A percentile compares a stretch with the other conserved stretches of the same genome.
Conservation (phyloP, 1,284 basidiomycete species). For the Sanghuangporus sanghuang region DNA sequence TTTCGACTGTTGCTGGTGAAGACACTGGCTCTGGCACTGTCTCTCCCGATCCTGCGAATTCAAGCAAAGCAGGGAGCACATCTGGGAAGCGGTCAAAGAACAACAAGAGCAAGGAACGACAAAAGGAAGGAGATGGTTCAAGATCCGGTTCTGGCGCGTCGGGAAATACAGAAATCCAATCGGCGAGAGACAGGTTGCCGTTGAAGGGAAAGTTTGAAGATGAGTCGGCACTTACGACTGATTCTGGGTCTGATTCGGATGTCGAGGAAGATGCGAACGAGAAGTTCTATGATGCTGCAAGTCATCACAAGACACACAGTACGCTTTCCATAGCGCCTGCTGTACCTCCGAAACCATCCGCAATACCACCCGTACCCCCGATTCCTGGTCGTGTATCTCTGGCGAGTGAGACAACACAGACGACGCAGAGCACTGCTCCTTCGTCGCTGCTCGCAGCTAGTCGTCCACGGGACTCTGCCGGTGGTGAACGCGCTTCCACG, state of each 20-base stretch:
- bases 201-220: not conserved
- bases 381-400: slow-evolving; percentile 28
- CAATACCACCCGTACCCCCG: not conserved
- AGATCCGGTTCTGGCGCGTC: slow-evolving; percentile 1
- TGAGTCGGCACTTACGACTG: slow-evolving; percentile 11
- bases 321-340: not conserved
- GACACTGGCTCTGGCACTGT: slow-evolving; percentile 25
- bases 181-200: not conserved
- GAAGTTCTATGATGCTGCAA: slow-evolving; percentile 5
- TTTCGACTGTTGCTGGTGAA: slow-evolving; percentile 41
- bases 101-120: not conserved
- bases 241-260: slow-evolving; percentile 8
- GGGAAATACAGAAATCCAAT: not conserved
- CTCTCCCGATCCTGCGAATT: slow-evolving; percentile 24
- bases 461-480: slow-evolving; percentile 23
- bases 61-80: slow-evolving; percentile 18
- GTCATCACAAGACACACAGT: not conserved
- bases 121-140: not conserved
- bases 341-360: not conserved
- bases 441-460: slow-evolving; percentile 50
- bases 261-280: slow-evolving; percentile 11
- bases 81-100: not conserved
- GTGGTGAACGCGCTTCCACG: slow-evolving; percentile 38
- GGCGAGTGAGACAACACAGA: slow-evolving; percentile 40
- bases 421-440: slow-evolving; percentile 50